These are phyloP conservation scores for Epichloe gansuensis DNA, from an alignment of 2,329 filamentous ascomycete species.

Conservation along the genomic window DNA sequence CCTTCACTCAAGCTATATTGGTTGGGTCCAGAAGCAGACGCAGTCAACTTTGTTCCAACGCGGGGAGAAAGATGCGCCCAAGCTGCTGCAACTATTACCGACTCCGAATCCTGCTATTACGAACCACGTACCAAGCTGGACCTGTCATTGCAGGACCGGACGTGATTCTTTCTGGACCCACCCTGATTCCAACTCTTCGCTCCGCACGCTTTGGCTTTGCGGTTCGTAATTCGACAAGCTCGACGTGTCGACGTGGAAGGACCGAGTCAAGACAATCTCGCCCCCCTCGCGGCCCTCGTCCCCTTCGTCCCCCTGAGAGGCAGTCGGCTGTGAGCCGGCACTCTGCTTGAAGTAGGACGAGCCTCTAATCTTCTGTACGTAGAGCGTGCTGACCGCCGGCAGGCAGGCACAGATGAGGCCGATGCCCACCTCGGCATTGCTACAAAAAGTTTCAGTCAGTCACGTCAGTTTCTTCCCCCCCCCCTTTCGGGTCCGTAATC, in stretches of 20 bases:
- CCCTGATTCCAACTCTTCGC: slow-evolving; percentile 13
- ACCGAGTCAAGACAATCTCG: slow-evolving; percentile 18
- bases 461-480: no score
- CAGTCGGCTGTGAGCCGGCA: slow-evolving; percentile 1
- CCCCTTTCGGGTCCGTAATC: no score
- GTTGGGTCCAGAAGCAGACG: no score
- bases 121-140: no score
- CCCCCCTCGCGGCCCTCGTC: slow-evolving; percentile 3
- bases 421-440: slow-evolving; percentile 19
- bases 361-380: slow-evolving; percentile 8
- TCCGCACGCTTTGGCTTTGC: slow-evolving; percentile 7
- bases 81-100: no score
- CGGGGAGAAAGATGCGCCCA: no score
- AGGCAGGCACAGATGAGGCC: slow-evolving; percentile 21
- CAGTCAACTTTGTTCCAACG: no score
- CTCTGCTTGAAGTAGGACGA: slow-evolving; percentile 14
- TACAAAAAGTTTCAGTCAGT: not conserved
- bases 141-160: no score
- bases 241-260: slow-evolving; percentile 15
- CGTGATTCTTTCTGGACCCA: not conserved
- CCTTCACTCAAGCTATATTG: no score
- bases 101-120: no score
- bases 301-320: not conserved
- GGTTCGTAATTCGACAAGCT: slow-evolving; percentile 8
- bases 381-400: slow-evolving; percentile 15